Evolutionary conservation across 805 yeast species (phyloP).

Genomic region (Wickerhamiella bombiphila): DNA sequence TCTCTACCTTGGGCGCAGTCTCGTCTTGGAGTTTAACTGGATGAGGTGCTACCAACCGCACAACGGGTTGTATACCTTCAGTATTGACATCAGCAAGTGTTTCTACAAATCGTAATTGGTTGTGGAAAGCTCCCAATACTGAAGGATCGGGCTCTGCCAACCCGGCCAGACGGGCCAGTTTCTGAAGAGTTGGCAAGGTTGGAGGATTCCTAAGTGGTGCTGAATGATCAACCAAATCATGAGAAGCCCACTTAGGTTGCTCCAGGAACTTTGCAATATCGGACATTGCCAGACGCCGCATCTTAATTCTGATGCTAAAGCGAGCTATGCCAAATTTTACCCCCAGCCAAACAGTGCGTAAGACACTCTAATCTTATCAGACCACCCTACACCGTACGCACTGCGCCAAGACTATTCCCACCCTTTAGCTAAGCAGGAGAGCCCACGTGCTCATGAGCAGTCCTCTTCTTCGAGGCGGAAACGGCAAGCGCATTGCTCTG

Average conservation of each 20-base stretch:
- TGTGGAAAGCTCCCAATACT: conserved; percentile 20
- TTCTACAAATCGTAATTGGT: conserved; percentile 27
- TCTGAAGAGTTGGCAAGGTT: conserved; percentile 9
- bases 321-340: too few species aligned
- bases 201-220: conserved; percentile 13
- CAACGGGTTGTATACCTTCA: conserved; percentile 22
- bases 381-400: too few species aligned
- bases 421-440: too few species aligned
- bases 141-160: conserved; percentile 17
- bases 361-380: too few species aligned
- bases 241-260: conserved; percentile 21
- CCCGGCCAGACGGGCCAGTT: conserved; percentile 12
- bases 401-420: too few species aligned
- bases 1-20: conserved; percentile 7
- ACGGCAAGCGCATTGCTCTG: conserved; percentile 84
- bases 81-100: conserved; percentile 25
- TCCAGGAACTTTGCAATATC: conserved; percentile 13
- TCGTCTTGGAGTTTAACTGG: conserved; percentile 14
- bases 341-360: too few species aligned
- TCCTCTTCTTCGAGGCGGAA: conserved; percentile 58
- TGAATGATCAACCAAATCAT: conserved; percentile 16
- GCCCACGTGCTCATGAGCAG: too few species aligned
- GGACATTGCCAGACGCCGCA: not conserved
- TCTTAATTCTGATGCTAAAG: too few species aligned
- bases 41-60: conserved; percentile 16